Base-by-base conservation (phyloP, 1,284 basidiomycete species). In the Phenoliferia sp. region DNA sequence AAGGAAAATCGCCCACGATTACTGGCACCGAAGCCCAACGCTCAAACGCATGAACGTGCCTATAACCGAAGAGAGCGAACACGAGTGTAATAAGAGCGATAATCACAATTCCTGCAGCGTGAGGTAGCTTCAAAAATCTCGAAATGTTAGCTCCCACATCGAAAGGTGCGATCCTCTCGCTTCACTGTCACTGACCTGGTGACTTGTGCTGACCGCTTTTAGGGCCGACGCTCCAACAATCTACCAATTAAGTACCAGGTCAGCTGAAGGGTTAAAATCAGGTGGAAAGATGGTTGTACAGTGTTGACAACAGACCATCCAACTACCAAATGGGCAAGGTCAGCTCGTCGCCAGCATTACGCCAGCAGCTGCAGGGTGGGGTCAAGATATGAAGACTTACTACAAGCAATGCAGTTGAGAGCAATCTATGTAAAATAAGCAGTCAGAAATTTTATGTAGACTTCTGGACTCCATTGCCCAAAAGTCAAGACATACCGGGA, bases 21-120 rank as follows among this genome's bases (percentile, higher is more conserved):
- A 93, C 85, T 0, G 91, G 91, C 28, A 90, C 81, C 88, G 90
- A 93, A 4, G 88, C 82, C 3, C 88, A 74, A 9, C 87, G 84
- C 76, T 92, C 90, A 73, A 90, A 90, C 2, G 71, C 61, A 69
- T 83, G 82, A 15, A 84, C 78, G 44, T 81, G 73, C 31, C 78
- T 77, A 44, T 84, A 81, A 6, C 82, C 82, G 65, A 79, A 78
- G 57, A 83, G 83, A 29, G 81, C 82, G 60, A 83, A 78, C 70
- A 80, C 68, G 48, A 81, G 71, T 0, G 80, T 79, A 59, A 81
- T 72, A 48, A 80, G 39, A 26, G 77, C 66, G 48, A 80, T 78
- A 59, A 80, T 76, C 19, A 80, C 76, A 52, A 70, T 74, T n/a
- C 69, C 69, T 63, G 59, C 65, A 63, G 74, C 62, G 68, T 76